Evolutionary conservation across 352 stramenopile species (phyloP), one percentile per base, ranked within the genome.

Genomic region (Paralagenidium karlingii): DNA sequence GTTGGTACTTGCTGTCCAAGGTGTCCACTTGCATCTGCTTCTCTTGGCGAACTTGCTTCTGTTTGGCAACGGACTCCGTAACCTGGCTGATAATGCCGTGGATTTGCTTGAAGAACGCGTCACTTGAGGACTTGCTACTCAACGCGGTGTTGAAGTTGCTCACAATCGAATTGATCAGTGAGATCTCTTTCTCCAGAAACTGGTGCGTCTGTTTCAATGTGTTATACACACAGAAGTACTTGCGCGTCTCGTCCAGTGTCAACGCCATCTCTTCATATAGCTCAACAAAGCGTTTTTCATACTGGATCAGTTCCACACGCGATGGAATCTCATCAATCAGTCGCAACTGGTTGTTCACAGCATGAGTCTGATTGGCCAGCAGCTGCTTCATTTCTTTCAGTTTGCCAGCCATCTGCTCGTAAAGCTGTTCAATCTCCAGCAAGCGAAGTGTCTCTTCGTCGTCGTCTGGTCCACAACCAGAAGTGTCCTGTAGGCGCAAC

Each of bases 191-290:
- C 33, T 84, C 64, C 16, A 94, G 49, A 34, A 87, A 88, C 38
- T 85, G 63, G 5, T 78, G 65, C 4, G 60, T 89, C 7, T 55
- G 77, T 53, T 93, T 79, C 5, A 91, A 51, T 12, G 74, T 85
- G 47, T 96, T 95, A 48, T 94, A 94, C 7, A 82, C 66, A 39
- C 57, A 74, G 33, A 81, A 93, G 45, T 95, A 92, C 49, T 90
- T 90, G 12, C 80, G 62, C 8, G 78, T 94, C 53, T 96, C 84
- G 13, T 96, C 84, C 12, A 94, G 54, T 18, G 85, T 94, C 40
- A 87, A 50, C 6, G 75, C 69, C 2, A 93, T 75, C 53, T 94
- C 64, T 20, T 94, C 71, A 28, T 89, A 94, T 1, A 96, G 58
- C 45, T 96, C 84, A 2, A 78, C 26, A 22, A 94, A 94, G 1